Evolutionary conservation across 805 yeast genomes (phyloP), one percentile per base, ranked within the genome.

Genomic region (Ascoidea asiatica): DNA sequence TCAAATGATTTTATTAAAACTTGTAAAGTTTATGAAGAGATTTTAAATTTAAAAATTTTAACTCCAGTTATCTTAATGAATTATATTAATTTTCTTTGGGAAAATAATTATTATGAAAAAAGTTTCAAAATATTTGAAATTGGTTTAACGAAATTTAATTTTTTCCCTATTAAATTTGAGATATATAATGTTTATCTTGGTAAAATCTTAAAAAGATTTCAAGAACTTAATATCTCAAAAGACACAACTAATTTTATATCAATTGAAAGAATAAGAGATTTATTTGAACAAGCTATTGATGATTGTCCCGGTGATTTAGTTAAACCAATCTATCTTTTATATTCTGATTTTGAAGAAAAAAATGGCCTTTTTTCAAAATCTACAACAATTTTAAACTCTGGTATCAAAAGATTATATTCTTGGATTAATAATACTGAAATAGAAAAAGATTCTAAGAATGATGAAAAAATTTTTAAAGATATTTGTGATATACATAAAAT

Each of bases 171-270:
- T 3, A 75, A 72, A 39, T 78, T 70, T 52, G 85, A 85, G 51
- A 66, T 88, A 17, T 86, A 90, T 89, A 74, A 71, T 44, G 62
- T 72, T 7, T 89, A 87, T 57, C 56, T 88, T 29, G 59, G 70
- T 0, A 76, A 73, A 44, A 70, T 76, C 0, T 50, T 79, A 3
- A 52, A 56, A 43, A 19, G 46, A 18, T 49, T 19, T 17, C 15
- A 29, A n/a, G 35, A 40, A 4, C 6, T 40, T 19, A 33, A 8
- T 17, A n/a, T n/a, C n/a, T 48, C 49, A 20, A 36, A 45, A 1
- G 65, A 62, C 38, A 48, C 65, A 29, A 52, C 58, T 13, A 51
- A 61, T 8, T 41, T 35, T 8, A 20, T 37, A 17, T 36, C 29
- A 49, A 45, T 63, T 2, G 87, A 81, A 50, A 61, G 81, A 48